Evolutionary conservation across 768 basidiomycete genomes (phyloP).

Genomic region (Rubroboletus satanas): DNA sequence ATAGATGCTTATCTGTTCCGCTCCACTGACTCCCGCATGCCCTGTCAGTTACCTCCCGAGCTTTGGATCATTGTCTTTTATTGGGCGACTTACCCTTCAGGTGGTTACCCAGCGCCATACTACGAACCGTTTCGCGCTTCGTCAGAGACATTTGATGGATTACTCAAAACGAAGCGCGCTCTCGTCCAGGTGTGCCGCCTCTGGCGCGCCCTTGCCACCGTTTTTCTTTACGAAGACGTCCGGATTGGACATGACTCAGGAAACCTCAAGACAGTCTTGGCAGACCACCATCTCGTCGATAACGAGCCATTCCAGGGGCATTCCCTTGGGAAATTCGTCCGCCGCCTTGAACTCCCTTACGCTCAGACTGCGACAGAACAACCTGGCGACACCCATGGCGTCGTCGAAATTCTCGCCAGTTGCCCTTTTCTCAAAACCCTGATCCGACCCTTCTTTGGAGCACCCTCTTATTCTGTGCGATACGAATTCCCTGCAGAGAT

Average conservation of each 20-base stretch:
- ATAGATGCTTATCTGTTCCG: not conserved
- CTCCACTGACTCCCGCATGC: not conserved
- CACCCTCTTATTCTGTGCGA: conserved; percentile 27
- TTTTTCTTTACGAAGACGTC: conserved; percentile 53
- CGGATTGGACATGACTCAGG: conserved; percentile 34
- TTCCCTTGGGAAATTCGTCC: conserved; percentile 40
- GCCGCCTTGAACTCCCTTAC: conserved; percentile 58
- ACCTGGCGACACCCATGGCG: conserved; percentile 27
- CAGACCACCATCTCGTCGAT: conserved; percentile 3
- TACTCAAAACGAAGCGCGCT: conserved; percentile 34
- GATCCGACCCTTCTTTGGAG: conserved; percentile 40
- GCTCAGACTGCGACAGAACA: conserved; percentile 42
- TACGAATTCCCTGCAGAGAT: conserved; percentile 54
- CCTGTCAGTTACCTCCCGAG: conserved; percentile 43
- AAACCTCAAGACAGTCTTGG: conserved; percentile 34
- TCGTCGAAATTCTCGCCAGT: conserved; percentile 45
- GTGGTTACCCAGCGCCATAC: conserved; percentile 26
- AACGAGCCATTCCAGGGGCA: conserved; percentile 16
- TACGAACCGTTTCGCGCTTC: conserved; percentile 49
- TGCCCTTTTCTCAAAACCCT: conserved; percentile 54
- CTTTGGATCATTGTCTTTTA: conserved; percentile 52
- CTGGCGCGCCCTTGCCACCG: conserved; percentile 49
- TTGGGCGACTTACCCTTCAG: conserved; percentile 35
- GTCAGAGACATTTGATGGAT: conserved; percentile 28
- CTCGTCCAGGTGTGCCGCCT: conserved; percentile 54